These are phyloP conservation scores for Aspergillus campestris DNA, from an alignment of 495 filamentous ascomycete species.

Conservation along the genomic window DNA sequence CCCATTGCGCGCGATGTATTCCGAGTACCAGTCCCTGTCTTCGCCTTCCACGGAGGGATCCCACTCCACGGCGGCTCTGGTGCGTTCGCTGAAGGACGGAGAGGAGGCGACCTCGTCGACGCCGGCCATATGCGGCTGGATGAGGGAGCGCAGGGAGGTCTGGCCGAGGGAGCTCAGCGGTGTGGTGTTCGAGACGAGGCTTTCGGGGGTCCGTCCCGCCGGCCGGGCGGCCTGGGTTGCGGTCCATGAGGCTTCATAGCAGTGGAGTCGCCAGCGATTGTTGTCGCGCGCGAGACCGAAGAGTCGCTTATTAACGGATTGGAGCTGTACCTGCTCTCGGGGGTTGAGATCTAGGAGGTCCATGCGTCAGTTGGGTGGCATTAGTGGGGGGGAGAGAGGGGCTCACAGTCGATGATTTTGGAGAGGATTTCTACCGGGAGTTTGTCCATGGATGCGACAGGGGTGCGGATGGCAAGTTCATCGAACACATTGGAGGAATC, in stretches of 20 bases:
- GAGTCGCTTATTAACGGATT: slow-evolving; percentile 61
- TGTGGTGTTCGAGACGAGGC: slow-evolving; percentile 19
- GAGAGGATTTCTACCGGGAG: slow-evolving; percentile 73
- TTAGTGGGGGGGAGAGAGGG: slow-evolving; percentile 4
- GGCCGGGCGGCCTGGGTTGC: slow-evolving; percentile 32
- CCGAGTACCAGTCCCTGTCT: slow-evolving; percentile 70
- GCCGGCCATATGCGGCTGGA: slow-evolving; percentile 22
- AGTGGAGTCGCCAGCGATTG: slow-evolving; percentile 64
- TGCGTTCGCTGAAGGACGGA: slow-evolving; percentile 29
- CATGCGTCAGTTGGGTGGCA: slow-evolving; percentile 5
- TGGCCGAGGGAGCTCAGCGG: slow-evolving; percentile 28
- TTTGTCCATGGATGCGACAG: slow-evolving; percentile 41
- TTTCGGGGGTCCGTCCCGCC: slow-evolving; percentile 19
- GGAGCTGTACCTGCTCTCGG: slow-evolving; percentile 58
- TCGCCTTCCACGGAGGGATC: slow-evolving; percentile 62
- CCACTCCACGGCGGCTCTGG: slow-evolving; percentile 64
- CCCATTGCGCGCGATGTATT: slow-evolving; percentile 77
- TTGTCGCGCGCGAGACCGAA: slow-evolving; percentile 66
- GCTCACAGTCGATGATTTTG: slow-evolving; percentile 66
- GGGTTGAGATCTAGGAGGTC: slow-evolving; percentile 53
- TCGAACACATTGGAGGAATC: too few species aligned
- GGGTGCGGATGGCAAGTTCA: background rate
- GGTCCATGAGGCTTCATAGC: slow-evolving; percentile 58
- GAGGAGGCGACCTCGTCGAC: slow-evolving; percentile 3
- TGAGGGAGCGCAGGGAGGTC: slow-evolving; percentile 27